Base-by-base conservation (phyloP, 129 eudicot species). In the Calendula officinalis region DNA sequence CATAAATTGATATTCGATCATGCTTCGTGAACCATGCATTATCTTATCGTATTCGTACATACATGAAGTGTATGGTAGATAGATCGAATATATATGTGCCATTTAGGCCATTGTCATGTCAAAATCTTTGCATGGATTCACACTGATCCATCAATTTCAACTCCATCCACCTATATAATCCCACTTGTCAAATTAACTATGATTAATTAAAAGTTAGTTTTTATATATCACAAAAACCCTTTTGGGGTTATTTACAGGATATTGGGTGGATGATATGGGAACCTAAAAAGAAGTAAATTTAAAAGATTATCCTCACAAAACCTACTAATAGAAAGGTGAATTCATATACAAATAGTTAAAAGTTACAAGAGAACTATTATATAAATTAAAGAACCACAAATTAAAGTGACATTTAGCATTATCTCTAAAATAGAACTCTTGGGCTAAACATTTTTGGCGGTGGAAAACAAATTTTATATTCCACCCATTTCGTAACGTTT, bases 221-320 rank as follows among this genome's bases (percentile, higher is more conserved):
- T 62, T 52, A 22, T 48, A 9, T 46, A 35, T 52, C 49, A 43
- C 49, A 53, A 27, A 48, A 52, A 39, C 70, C 40, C 62, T 51
- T 60, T 22, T 27, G 14, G 48, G 57, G 37, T 58, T 41, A 34
- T 7, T 69, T 61, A 52, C 39, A 43, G 27, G 53, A 66, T 8
- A 12, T 51, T 72, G 57, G 47, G 77, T 63, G 70, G 70, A 71
- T 62, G 56, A 44, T 62, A 62, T 32, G 30, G 3, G 17, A 44
- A 44, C 77, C 70, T 43, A 55, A 72, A 72, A 72, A 72, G 56
- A 54, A 44, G 65, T 63, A 62, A 72, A 43, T 53, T 72, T 72
- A 53, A 53, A 10, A 72, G 8, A 54, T 72, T 72, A 72, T 72
- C 77, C 77, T 72, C 15, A 53, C 38, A 10, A 43, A 62, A 34